These are phyloP conservation scores for Circinella umbellata DNA, from an alignment of 371 early-diverging fungal genomes.

Conservation along the genomic window DNA sequence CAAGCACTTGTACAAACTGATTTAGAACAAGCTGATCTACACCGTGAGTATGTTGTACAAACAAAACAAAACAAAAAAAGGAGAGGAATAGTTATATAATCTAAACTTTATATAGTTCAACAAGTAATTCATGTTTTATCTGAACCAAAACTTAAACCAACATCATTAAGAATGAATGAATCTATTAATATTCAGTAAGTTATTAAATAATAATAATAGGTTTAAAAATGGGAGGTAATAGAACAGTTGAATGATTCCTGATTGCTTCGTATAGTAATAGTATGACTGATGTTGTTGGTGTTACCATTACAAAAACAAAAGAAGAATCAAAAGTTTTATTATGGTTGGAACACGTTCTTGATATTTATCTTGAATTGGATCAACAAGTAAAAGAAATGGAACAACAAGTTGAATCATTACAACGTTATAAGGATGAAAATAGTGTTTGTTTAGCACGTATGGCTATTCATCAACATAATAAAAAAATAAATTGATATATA, in stretches of 20 bases:
- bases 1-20: conserved; percentile 8
- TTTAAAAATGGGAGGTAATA: no score
- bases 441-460: background rate
- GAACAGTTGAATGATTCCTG: no score
- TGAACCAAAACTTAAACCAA: background rate
- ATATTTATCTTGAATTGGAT: background rate
- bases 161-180: background rate
- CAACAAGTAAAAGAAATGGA: background rate
- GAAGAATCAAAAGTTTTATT: background rate
- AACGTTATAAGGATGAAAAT: background rate
- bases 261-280: background rate
- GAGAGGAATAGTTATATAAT: no score
- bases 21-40: conserved; percentile 4
- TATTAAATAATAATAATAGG: no score
- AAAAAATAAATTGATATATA: background rate
- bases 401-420: background rate
- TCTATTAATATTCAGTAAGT: no score
- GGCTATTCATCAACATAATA: background rate
- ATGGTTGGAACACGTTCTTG: background rate
- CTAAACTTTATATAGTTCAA: conserved; percentile 6
- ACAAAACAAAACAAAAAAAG: background rate
- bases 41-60: conserved; percentile 11
- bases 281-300: background rate
- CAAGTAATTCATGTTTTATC: background rate
- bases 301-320: background rate